Evolutionary conservation across 2,329 filamentous ascomycete genomes (phyloP), one percentile per base, ranked within the genome.

Genomic region (Aspergillus sp.): DNA sequence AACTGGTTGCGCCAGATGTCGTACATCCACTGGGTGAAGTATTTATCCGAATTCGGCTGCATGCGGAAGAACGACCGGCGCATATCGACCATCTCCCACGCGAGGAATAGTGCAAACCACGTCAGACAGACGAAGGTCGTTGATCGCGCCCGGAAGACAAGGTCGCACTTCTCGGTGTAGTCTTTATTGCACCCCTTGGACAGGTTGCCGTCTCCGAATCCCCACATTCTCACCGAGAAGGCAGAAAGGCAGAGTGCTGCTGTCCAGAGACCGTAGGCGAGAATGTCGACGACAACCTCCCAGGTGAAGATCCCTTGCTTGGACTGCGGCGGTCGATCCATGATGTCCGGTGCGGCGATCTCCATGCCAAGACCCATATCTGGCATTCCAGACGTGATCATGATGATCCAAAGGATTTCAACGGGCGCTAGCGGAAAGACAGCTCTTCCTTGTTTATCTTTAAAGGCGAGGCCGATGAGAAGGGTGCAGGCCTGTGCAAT

Each of bases 401-500:
- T 86, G 59, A 91, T 93, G 56, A 93, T 82, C 84, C 84, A 93
- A 40, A 93, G 71, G 41, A 93, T 88, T 49, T 91, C 78, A 10
- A 93, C 74, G 1, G 85, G 84, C 1, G 82, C 78, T 26, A 91
- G 72, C 6, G 85, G 85, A 57, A 91, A 93, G 10, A 91, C 83
- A 0, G 83, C 89, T 35, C 80, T 69, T 4, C 72, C 70, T 8
- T 69, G 63, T 3, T 56, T 40, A 50, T 93, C 85, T 49, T 84
- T 80, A 64, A 91, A 89, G 1, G 71, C 80, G 3, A 93, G 72
- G 30, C 85, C 85, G 19, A 84, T 78, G 29, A 93, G 75, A 10
- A 93, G 67, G 1, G 84, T 76, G 40, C 81, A 79, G 8, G 86
- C 85, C 56, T 91, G 83, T 28, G 82, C 83, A 28, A 89, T 79